Evolutionary conservation across 1,284 basidiomycete species (phyloP), one percentile per base, ranked within the genome.

Genomic region (Malassezia pachydermatis): DNA sequence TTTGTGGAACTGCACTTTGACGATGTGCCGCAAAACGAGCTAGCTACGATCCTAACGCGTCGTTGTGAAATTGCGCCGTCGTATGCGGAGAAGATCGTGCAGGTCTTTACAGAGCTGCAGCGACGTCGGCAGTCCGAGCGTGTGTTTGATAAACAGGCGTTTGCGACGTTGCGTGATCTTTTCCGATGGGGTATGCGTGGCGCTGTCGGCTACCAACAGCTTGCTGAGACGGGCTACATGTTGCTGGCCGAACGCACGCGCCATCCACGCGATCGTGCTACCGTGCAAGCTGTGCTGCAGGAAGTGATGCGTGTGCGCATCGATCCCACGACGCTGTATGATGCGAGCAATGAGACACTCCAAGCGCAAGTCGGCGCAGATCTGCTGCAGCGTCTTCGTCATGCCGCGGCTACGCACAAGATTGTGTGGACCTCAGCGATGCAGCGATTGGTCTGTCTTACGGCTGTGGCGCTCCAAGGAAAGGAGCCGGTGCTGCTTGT

Each of bases 1-100:
- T 98, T 98, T 75, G 78, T 99, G 13, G 94, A 99, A 73, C 85
- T 98, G 28, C 90, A 98, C 72, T 98, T 98, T 68, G 85, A 88
- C 58, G 94, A 98, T 61, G 92, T 98, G 0, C 94, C 94, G 0
- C 86, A 92, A 71, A 78, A 78, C 13, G 94, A 99, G 73, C 77
- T 98, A 27, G 88, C 96, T 74, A 85, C 82, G 1, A 98, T 99
- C 34, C 46, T 71, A 5, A 59, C 62, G 30, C 59, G 62, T 27
- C 59, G 68, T 19, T 71, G 68, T 57, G 47, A 45, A 22, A 70
- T 71, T 29, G 60, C 68, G 8, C 67, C 62, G 13, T 63, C 63
- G n/a, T 92, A 95, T 67, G 88, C 86, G 4, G 82, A 84, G 61
- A 81, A 81, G 55, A 95, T 98, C 51, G 92, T 98, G 37, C 76